Conservation (phyloP, 169 alveolate genomes). For the Sarcocystis neurona region DNA sequence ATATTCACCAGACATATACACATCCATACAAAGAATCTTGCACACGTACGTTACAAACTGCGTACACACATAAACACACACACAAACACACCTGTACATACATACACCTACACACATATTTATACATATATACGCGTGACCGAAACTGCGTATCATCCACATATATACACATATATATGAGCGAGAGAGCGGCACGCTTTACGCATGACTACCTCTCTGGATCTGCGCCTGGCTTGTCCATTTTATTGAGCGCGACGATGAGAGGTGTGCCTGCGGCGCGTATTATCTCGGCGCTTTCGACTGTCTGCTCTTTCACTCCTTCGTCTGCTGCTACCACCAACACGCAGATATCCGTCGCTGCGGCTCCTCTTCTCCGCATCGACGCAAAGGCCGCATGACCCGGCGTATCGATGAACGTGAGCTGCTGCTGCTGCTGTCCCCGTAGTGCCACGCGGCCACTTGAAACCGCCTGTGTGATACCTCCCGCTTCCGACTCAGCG, state of each 20-base stretch:
- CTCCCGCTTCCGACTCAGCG: slow-evolving; percentile 79
- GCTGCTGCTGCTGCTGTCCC: slow-evolving; percentile 67
- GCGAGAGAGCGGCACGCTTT: background rate
- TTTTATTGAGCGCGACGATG: slow-evolving; percentile 81
- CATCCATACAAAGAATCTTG: too few species aligned
- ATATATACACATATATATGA: background rate
- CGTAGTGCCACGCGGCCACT: slow-evolving; percentile 23
- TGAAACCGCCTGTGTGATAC: slow-evolving; percentile 85
- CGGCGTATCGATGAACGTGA: slow-evolving; percentile 89
- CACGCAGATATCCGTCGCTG: slow-evolving; percentile 84
- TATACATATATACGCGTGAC: too few species aligned
- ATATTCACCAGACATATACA: too few species aligned
- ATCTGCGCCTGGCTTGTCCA: slow-evolving; percentile 72
- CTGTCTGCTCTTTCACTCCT: slow-evolving; percentile 84
- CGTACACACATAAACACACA: too few species aligned
- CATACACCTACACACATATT: too few species aligned
- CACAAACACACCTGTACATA: too few species aligned
- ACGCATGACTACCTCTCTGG: background rate
- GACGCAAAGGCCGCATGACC: slow-evolving; percentile 89
- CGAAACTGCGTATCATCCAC: too few species aligned
- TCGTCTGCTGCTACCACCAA: slow-evolving; percentile 89
- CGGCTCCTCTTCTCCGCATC: slow-evolving; percentile 88
- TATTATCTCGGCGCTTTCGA: slow-evolving; percentile 80
- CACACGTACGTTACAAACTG: too few species aligned
- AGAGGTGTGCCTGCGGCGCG: slow-evolving; percentile 68